A percentile compares a stretch with the other conserved stretches of the same genome.
Evolutionary conservation across 306 rosid genomes (phyloP).

Genomic region (Quillaja saponaria): DNA sequence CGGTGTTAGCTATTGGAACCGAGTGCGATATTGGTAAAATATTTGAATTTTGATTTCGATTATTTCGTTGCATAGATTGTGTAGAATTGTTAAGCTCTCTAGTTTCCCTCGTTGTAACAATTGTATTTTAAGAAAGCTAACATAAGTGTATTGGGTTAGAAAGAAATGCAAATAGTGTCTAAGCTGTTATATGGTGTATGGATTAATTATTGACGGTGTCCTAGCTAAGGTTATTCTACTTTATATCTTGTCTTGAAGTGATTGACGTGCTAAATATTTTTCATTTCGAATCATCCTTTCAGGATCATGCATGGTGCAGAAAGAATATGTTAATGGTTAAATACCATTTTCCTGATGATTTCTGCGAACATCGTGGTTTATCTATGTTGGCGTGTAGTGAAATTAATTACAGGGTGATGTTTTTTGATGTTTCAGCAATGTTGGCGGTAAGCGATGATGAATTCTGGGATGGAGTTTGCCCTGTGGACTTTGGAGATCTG

Average conservation of each 20-base stretch:
- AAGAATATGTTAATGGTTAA: not conserved
- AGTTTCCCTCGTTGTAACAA: not conserved
- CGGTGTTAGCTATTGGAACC: conserved; percentile 94
- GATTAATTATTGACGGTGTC: not conserved
- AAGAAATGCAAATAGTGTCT: not conserved
- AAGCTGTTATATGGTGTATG: no score
- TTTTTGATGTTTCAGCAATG: conserved; percentile 68
- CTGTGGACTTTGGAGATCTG: conserved; percentile 82
- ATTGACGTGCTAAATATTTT: not conserved
- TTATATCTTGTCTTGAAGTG: not conserved
- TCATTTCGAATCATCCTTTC: not conserved
- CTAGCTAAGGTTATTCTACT: not conserved
- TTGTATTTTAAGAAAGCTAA: not conserved
- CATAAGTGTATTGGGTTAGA: not conserved
- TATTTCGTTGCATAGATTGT: not conserved
- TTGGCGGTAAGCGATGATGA: conserved; percentile 84
- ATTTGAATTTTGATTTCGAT: not conserved
- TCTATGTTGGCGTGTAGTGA: not conserved
- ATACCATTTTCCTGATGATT: no score
- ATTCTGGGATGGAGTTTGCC: conserved; percentile 91
- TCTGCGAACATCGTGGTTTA: no score
- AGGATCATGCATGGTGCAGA: not conserved
- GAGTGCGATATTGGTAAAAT: conserved; percentile 76
- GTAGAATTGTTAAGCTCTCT: not conserved
- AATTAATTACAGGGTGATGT: not conserved